Evolutionary conservation across 2,329 filamentous ascomycete species (phyloP), one percentile per base, ranked within the genome.

Genomic region (Phialophora expanda): DNA sequence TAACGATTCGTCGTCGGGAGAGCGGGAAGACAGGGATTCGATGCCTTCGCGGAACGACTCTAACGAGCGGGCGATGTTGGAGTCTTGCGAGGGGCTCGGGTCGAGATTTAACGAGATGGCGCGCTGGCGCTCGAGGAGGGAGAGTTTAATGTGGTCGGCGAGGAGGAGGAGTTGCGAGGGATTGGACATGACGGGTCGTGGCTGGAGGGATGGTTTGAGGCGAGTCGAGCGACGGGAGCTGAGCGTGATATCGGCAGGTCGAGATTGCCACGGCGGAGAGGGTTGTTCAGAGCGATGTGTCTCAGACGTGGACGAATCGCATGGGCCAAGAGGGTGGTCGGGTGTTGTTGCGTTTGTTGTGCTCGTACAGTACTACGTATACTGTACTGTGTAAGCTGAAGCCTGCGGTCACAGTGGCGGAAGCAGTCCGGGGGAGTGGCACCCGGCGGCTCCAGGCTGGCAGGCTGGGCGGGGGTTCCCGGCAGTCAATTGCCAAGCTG

Each of bases 71-170:
- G 91, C 90, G 72, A 98, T 93, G 77, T 96, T 91, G 48, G 90
- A 90, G 80, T 97, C 93, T 78, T 97, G 92, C 22, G 89, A 88
- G 7, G 68, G 66, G 75, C 90, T 90, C 58, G 87, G 87, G 66
- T 92, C 87, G 63, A 97, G 86, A 72, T 92, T 89, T 53, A 97
- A 85, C 14, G 88, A 90, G 73, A 92, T 87, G 56, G 93, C 92
- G 65, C 94, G 89, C 80, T 96, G 90, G 65, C 94, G 89, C 82
- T 98, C 95, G 28, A 98, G 88, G 17, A 99, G 85, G 14, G 93
- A 97, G 68, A 98, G 87, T 80, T 98, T 97, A 84, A 98, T 91
- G 79, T 98, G 94, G 81, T 99, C 95, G 74, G 93, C 92, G 65
- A 98, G 87, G 61, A 98, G 89, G 77, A 93, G 92, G 72, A 98